Conservation (phyloP, 2,329 filamentous ascomycete species). For the Colletotrichum ledebouriae region DNA sequence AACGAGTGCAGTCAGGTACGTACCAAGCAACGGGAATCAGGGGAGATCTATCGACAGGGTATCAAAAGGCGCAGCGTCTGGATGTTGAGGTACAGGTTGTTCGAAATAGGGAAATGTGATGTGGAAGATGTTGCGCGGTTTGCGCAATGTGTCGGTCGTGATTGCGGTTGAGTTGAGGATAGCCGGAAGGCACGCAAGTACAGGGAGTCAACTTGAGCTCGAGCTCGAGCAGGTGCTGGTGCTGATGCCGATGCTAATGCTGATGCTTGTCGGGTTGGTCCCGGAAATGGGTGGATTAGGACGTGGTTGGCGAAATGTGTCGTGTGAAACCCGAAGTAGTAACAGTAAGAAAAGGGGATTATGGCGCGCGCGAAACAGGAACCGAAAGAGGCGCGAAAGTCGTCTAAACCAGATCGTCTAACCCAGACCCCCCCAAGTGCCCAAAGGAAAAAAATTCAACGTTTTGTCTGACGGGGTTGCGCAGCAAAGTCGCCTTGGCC, state of each 20-base stretch:
- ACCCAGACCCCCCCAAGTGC: constrained; percentile 48
- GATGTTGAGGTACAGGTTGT: constrained; percentile 17
- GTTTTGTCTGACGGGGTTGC: constrained; percentile 37
- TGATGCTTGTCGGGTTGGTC: neutral
- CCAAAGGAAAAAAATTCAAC: constrained; percentile 47
- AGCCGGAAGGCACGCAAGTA: too few relatives aligned
- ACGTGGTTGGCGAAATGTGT: neutral
- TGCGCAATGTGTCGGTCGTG: constrained; percentile 11
- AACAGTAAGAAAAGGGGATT: constrained; percentile 36
- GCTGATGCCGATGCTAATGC: neutral
- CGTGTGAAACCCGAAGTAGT: constrained; percentile 25
- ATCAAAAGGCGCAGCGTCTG: constrained; percentile 37
- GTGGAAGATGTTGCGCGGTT: neutral
- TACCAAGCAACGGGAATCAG: constrained; percentile 27
- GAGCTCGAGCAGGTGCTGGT: neutral
- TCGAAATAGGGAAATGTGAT: constrained; percentile 14
- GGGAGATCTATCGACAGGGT: constrained; percentile 37
- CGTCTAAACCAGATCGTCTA: constrained; percentile 59
- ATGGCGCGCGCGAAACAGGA: constrained; percentile 37
- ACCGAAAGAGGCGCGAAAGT: constrained; percentile 39
- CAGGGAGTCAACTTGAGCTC: constrained; percentile 1
- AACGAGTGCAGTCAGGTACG: constrained; percentile 31
- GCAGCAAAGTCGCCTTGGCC: constrained; percentile 31
- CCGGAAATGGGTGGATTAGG: constrained; percentile 14
- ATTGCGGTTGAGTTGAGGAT: constrained; percentile 1